Base-by-base conservation (phyloP, 169 alveolate species). In the Haemoproteus tartakovskyi region DNA sequence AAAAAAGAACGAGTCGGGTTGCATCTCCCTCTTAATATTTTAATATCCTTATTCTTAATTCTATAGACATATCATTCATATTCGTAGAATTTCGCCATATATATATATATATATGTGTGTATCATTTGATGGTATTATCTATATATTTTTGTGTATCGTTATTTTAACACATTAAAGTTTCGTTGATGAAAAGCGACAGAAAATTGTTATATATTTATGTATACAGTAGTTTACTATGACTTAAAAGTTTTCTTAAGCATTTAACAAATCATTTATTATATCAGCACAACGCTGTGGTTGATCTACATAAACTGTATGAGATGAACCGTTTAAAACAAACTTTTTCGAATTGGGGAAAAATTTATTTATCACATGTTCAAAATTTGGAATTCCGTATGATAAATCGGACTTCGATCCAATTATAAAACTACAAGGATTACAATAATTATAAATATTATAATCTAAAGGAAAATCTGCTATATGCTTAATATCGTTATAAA, bases 281-380 rank as follows among this genome's bases (percentile, higher is more conserved):
- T 47, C 33, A 0, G 82, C 70, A 14, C 82, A 67, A 26, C 56
- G 30, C 27, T 67, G 45, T 0, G 64, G 62, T 40, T 40, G 57
- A 16, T 67, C 82, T 38, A 67, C 45, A 16, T 67, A 67, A 16
- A 67, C 82, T 0, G 82, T 56, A 36, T 67, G 82, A 18, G 82
- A 40, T 3, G 82, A 57, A n/a, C 56, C 33, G 11, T 57, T 60
- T 33, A 67, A 67, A 67, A 67, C 24, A 29, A 54, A 27, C 9
- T 54, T 37, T 14, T 56, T 16, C 21, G 74, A 40, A 12, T 29
- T 12, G 16, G 82, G 82, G 30, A 67, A 67, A 47, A 26, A 67
- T 30, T 38, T 43, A n/a, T 67, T 26, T 52, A 67, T 67, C 51
- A 67, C 56, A n/a, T 41, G 11, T 18, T 67, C 40, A 59, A 33